Base-by-base conservation (phyloP, 768 basidiomycete genomes). In the Boletus rufocinnamomeus region DNA sequence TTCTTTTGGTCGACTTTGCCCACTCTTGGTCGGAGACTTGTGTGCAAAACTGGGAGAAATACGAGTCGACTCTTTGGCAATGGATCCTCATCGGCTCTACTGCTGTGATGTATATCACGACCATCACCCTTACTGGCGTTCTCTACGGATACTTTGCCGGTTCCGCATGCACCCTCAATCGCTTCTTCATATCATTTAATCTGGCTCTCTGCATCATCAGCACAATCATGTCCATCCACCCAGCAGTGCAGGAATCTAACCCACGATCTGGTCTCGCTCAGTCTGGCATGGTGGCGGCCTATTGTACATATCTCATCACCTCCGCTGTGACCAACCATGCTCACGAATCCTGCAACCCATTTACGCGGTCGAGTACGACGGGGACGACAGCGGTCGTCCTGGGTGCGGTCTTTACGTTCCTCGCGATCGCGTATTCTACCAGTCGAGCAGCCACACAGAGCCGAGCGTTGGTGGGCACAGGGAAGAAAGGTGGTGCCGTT, bases 11-110 rank as follows among this genome's bases (percentile, higher is more conserved):
- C 74, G 97, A 99, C 78, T 98, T 98, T 68, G 97, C 97, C 2
- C 97, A 99, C 71, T 90, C 93, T 6, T 98, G 95, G 95, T 93
- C 94, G 17, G 97, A 99, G 75, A 95, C 87, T 7, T 98, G 96
- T 72, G 82, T 98, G 52, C 89, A 96, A 63, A 93, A 94, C 54
- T 98, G 94, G 95, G 96, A 98, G 72, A 84, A 85, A 58, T 85
- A 84, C 2, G 82, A 84, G 46, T 95, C 94, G 11, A 90, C 88
- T 63, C 74, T 95, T 51, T 99, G 97, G 97, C 94, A 97, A 72
- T 98, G 90, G 85, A 85, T 96, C 57, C 87, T 98, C 53, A 87
- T 99, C 54, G 88, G 91, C 6, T 96, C 95, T 9, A 98, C 97
- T 0, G 87, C 87, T n/a, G 77, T 83, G 47, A 88, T 95, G 83